These are phyloP conservation scores for Jasminum sambac DNA, from an alignment of 257 asterid species.

Conservation along the genomic window DNA sequence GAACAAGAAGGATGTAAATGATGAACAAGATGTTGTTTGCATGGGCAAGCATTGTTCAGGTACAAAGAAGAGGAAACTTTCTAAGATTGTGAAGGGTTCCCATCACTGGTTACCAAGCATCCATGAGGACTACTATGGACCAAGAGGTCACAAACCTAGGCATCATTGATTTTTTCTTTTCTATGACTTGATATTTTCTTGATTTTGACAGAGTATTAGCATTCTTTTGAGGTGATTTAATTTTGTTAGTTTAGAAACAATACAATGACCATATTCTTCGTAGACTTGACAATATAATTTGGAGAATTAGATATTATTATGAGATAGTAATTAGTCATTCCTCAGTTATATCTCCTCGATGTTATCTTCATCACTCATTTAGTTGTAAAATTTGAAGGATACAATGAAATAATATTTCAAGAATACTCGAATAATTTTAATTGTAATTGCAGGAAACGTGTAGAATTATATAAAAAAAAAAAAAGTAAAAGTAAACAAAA, in stretches of 20 bases:
- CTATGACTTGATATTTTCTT: neutral
- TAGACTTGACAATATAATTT: neutral
- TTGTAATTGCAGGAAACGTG: slow-evolving; percentile 58
- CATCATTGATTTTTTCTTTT: slow-evolving; percentile 43
- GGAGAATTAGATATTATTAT: neutral
- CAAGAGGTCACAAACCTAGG: slow-evolving; percentile 62
- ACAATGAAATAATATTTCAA: no score
- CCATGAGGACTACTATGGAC: slow-evolving; percentile 87
- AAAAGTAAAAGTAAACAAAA: neutral
- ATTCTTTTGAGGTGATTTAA: neutral
- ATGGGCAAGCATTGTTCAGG: slow-evolving; percentile 43
- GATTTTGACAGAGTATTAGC: slow-evolving; percentile 7
- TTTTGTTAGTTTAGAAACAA: neutral
- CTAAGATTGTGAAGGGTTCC: slow-evolving; percentile 42
- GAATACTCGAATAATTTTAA: neutral
- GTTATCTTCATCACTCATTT: neutral
- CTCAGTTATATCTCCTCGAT: no score
- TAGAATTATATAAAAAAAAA: no score
- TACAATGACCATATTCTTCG: slow-evolving; percentile 7
- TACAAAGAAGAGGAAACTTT: slow-evolving; percentile 50
- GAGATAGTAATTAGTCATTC: no score
- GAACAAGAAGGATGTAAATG: slow-evolving; percentile 7
- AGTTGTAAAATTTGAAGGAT: neutral
- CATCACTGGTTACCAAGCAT: slow-evolving; percentile 77
- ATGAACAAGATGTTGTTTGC: slow-evolving; percentile 23